Conservation (phyloP, 1,284 basidiomycete genomes). For the Ceratobasidium sp. region DNA sequence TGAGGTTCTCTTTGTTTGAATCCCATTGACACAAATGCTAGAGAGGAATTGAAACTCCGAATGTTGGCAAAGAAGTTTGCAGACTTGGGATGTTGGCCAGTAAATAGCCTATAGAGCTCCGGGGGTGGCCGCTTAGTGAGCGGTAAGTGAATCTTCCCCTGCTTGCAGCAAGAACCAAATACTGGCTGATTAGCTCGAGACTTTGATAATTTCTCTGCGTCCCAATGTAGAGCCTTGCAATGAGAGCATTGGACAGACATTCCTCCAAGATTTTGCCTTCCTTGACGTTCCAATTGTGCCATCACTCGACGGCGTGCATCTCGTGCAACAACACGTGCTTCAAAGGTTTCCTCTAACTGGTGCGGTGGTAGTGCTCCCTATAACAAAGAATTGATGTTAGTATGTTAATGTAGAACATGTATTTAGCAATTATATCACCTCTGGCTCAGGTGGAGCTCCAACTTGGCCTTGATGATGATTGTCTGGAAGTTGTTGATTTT, state of each 20-base stretch:
- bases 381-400: background rate
- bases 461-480: background rate
- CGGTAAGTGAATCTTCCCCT: background rate
- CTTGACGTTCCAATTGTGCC: background rate
- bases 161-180: background rate
- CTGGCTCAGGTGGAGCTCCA: background rate
- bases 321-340: background rate
- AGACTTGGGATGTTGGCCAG: background rate
- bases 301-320: background rate
- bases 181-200: background rate
- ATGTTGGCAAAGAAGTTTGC: conserved; percentile 19
- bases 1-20: background rate
- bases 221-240: conserved; percentile 1
- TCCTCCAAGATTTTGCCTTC: background rate
- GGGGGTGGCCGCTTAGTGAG: background rate
- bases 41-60: conserved; percentile 20
- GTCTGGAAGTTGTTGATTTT: too few species aligned
- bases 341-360: background rate
- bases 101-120: background rate
- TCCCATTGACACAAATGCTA: conserved; percentile 28
- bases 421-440: too few species aligned
- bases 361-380: background rate
- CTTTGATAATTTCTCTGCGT: background rate
- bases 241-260: background rate
- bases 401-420: background rate